These are phyloP conservation scores for Gaeumannomyces tritici DNA, from an alignment of 2,329 filamentous ascomycete species.

Conservation along the genomic window DNA sequence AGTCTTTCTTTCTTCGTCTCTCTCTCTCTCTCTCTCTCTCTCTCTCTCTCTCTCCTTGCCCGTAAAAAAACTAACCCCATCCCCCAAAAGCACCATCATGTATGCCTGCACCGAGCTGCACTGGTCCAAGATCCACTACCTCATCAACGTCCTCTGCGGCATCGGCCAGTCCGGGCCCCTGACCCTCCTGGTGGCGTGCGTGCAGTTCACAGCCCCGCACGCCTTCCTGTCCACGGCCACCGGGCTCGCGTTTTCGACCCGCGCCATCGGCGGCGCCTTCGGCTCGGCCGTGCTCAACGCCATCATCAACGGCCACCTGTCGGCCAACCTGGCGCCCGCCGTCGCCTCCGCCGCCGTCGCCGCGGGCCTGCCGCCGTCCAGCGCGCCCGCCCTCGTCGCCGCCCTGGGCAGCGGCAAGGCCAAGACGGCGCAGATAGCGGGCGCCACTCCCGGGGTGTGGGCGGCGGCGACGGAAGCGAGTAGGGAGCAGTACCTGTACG, in stretches of 20 bases:
- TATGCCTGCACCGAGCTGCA: conserved; percentile 33
- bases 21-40: no score
- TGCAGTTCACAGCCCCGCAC: conserved; percentile 44
- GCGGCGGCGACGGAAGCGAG: conserved; percentile 27
- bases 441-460: conserved; percentile 26
- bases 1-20: no score
- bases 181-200: conserved; percentile 36
- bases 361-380: conserved; percentile 30
- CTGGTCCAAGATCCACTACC: conserved; percentile 35
- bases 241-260: conserved; percentile 40
- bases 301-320: conserved; percentile 38
- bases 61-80: no score
- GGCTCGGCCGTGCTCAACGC: conserved; percentile 41
- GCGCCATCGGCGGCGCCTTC: conserved; percentile 43
- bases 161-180: conserved; percentile 40
- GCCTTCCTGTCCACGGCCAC: conserved; percentile 42
- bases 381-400: conserved; percentile 24
- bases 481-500: conserved; percentile 32
- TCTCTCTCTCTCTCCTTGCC: no score
- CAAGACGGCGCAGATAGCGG: conserved; percentile 20
- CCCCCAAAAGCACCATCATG: conserved; percentile 26
- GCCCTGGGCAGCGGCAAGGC: conserved; percentile 25
- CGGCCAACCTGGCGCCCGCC: conserved; percentile 25
- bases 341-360: conserved; percentile 29
- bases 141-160: conserved; percentile 34